Evolutionary conservation across 1,284 basidiomycete species (phyloP).

Genomic region (Earliella scabrosa): DNA sequence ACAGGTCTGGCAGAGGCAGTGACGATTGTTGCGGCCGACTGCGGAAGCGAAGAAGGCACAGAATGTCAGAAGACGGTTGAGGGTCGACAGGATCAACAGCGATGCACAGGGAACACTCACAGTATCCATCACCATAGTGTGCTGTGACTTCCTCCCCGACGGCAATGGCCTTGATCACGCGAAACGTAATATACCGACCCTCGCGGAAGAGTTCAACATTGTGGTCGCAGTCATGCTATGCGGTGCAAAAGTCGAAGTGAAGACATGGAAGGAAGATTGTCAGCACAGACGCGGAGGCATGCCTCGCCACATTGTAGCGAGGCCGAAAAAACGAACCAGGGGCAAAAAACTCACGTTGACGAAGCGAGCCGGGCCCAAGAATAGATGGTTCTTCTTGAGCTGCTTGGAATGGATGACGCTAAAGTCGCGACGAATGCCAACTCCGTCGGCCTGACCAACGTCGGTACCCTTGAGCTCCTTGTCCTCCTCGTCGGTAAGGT

Average conservation of each 20-base stretch:
- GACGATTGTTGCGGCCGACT: conserved; percentile 87
- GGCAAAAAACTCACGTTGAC: conserved; percentile 89
- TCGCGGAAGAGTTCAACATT: conserved; percentile 88
- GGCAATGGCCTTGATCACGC: conserved; percentile 79
- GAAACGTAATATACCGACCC: conserved; percentile 89
- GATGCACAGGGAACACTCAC: conserved; percentile 48
- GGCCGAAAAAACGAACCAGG: background rate
- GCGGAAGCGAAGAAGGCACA: conserved; percentile 20
- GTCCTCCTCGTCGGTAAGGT: conserved; percentile 82
- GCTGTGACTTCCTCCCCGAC: conserved; percentile 88
- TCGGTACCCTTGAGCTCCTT: conserved; percentile 80
- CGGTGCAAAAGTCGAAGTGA: background rate
- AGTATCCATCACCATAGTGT: conserved; percentile 85
- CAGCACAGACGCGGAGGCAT: background rate
- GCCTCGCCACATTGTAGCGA: conserved; percentile 2
- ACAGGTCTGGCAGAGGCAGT: conserved; percentile 91
- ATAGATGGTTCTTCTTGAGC: conserved; percentile 90
- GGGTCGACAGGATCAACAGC: background rate
- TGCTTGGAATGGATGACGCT: conserved; percentile 90
- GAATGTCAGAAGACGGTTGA: background rate
- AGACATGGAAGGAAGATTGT: background rate
- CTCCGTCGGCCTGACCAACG: conserved; percentile 54
- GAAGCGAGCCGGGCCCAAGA: conserved; percentile 92
- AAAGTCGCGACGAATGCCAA: conserved; percentile 83
- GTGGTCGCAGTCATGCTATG: conserved; percentile 88